Conservation (phyloP, 2,329 filamentous ascomycete genomes). For the Podosphaera fusca region DNA sequence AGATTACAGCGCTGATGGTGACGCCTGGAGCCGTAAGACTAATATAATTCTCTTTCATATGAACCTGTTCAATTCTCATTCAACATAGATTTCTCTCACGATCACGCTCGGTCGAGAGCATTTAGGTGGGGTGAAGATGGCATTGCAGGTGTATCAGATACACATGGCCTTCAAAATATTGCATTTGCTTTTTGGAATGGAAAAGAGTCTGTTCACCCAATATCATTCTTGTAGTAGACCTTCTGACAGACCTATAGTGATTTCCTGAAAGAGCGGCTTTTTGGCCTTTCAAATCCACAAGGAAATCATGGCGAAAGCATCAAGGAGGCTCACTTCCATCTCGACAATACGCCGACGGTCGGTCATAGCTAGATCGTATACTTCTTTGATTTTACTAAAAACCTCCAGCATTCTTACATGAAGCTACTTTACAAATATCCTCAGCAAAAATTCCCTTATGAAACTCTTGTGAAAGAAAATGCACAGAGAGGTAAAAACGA, state of each 20-base stretch:
- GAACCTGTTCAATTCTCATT: constrained; percentile 5
- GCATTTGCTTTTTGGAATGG: constrained; percentile 96
- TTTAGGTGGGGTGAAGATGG: constrained; percentile 95
- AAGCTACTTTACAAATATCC: constrained; percentile 97
- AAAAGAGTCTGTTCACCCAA: constrained; percentile 44
- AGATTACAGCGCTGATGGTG: constrained; percentile 74
- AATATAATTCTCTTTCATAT: constrained; percentile 4
- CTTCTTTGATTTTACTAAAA: constrained; percentile 3
- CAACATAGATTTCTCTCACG: constrained; percentile 65
- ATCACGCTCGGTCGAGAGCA: constrained; percentile 67
- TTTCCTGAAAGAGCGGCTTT: constrained; percentile 84
- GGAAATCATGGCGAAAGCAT: constrained; percentile 93
- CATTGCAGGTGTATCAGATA: constrained; percentile 85
- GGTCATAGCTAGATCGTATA: background rate
- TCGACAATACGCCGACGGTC: constrained; percentile 63
- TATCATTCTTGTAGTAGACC: constrained; percentile 14
- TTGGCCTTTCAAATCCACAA: constrained; percentile 86
- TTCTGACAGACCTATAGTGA: constrained; percentile 32
- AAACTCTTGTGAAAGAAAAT: constrained; percentile 70
- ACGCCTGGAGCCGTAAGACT: constrained; percentile 81
- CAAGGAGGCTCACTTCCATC: constrained; percentile 89
- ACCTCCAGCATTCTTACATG: constrained; percentile 77
- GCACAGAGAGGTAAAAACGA: constrained; percentile 53
- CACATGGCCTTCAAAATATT: constrained; percentile 76
- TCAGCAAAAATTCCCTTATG: constrained; percentile 74